Evolutionary conservation across 2,329 filamentous ascomycete species (phyloP), one percentile per base, ranked within the genome.

Genomic region (Beauveria australis): DNA sequence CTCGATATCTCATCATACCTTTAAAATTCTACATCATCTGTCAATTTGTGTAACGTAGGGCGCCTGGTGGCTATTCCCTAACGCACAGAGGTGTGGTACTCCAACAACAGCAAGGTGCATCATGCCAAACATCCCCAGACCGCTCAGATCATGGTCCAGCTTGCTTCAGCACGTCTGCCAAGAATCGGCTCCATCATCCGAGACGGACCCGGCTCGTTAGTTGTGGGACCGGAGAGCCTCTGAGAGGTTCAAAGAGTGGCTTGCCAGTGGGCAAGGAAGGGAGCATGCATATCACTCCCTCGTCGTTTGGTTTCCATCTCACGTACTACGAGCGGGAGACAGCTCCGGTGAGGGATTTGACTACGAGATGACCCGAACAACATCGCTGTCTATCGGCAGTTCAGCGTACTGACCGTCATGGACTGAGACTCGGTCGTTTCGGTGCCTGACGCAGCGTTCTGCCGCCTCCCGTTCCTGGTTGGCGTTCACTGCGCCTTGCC

Each of bases 401-500:
- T 73, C 0, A 61, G 61, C 0, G 63, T 79, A 5, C 74, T 73
- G 1, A 76, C 64, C 5, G 53, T 79, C 0, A 49, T 78, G 3
- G 75, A 78, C 63, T 79, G 75, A 75, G 75, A 79, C 60, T 77
- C 71, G 47, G 71, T 76, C 12, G 37, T 53, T 26, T 28, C 56
- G 22, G 18, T 59, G 24, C 56, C 47, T 5, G 48, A 59, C 28
- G 56, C 56, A 40, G 56, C 24, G 6, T 48, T 59, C n/a, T 33
- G 46, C 48, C 48, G 40, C 47, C 19, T 59, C 18, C 56, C 56
- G 24, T 46, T 41, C n/a, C 40, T 53, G 2, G 33, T 59, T 26
- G 48, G 48, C 9, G 40, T 52, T 10, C 12, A 16, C 37, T 30
- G 24, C 30, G 33, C 56, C n/a, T n/a, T 37, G 10, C 56, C 26